phyloP scores from a whole-genome alignment of 805 yeast species.

The Wickerhamiella sorbophila region DNA sequence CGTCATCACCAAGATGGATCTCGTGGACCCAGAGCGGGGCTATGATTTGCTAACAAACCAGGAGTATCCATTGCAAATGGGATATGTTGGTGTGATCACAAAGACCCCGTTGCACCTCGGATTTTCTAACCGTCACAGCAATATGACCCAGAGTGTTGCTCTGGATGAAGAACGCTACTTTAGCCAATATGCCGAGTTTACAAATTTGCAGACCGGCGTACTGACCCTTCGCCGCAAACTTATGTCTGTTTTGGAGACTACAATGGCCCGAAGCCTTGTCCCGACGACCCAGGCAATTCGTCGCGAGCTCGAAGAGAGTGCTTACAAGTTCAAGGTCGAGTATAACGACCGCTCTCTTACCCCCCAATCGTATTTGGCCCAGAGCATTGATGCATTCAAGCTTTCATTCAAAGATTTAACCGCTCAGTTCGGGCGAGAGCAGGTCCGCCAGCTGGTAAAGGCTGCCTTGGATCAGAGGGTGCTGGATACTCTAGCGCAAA shows the following conservation, averaged over 20 bases:
- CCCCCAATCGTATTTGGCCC: conserved; percentile 87
- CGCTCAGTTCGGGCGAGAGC: conserved; percentile 66
- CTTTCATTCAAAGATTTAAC: conserved; percentile 77
- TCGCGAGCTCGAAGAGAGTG: conserved; percentile 83
- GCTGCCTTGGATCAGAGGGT: conserved; percentile 82
- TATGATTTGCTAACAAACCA: conserved; percentile 52
- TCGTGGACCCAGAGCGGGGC: conserved; percentile 68
- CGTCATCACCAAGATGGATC: conserved; percentile 84
- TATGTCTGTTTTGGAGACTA: conserved; percentile 72
- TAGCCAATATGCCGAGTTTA: conserved; percentile 43
- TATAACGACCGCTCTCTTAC: conserved; percentile 90
- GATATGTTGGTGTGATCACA: conserved; percentile 96
- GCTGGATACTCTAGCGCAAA: conserved; percentile 69
- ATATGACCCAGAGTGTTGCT: conserved; percentile 36
- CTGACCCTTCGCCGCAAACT: conserved; percentile 60
- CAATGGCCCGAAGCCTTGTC: conserved; percentile 77
- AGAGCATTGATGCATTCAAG: conserved; percentile 76
- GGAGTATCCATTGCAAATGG: conserved; percentile 86
- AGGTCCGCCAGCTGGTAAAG: conserved; percentile 62
- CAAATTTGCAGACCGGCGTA: conserved; percentile 59
- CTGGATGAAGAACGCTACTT: conserved; percentile 44
- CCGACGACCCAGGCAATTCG: conserved; percentile 80
- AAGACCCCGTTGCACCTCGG: conserved; percentile 39
- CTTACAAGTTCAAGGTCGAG: conserved; percentile 88
- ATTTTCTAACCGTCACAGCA: conserved; percentile 27